These are phyloP conservation scores for Laetiporus sulphureus DNA, from an alignment of 1,284 basidiomycete species.

Conservation along the genomic window DNA sequence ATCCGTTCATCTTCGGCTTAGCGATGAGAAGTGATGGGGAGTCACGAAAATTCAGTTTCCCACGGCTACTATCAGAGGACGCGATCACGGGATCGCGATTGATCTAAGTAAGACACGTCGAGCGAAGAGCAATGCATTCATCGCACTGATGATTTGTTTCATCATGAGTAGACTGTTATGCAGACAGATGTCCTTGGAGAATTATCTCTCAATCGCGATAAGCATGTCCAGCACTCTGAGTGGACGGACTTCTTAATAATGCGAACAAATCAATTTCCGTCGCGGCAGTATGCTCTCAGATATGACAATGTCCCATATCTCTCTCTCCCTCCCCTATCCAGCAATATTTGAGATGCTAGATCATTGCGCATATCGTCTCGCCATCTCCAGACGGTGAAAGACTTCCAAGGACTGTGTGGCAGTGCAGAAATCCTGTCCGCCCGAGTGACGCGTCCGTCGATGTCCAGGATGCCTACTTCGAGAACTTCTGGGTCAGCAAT, in stretches of 20 bases:
- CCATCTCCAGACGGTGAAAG: slow-evolving; percentile 45
- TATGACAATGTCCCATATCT: slow-evolving; percentile 48
- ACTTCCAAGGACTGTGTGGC: slow-evolving; percentile 45
- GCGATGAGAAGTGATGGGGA: slow-evolving; percentile 8
- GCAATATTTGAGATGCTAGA: slow-evolving; percentile 18
- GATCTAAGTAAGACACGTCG: no score
- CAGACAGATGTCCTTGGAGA: not conserved
- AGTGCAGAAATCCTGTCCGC: slow-evolving; percentile 8
- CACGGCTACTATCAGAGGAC: slow-evolving; percentile 4
- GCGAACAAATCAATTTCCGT: slow-evolving; percentile 1
- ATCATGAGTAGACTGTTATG: no score
- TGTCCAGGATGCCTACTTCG: slow-evolving; percentile 43
- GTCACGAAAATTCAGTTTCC: slow-evolving; percentile 11
- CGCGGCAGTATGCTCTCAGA: slow-evolving; percentile 26
- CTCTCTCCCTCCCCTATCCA: slow-evolving; percentile 40
- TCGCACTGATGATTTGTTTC: no score
- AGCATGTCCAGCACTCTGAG: no score
- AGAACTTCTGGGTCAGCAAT: slow-evolving; percentile 40
- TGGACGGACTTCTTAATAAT: no score
- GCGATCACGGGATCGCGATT: slow-evolving; percentile 2
- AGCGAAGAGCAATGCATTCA: no score
- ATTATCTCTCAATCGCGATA: not conserved
- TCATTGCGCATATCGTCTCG: slow-evolving; percentile 18
- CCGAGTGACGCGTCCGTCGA: slow-evolving; percentile 41
- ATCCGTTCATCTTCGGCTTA: slow-evolving; percentile 13